Evolutionary conservation across 257 asterid species (phyloP), one percentile per base, ranked within the genome.

Genomic region (Gardenia jasminoides): DNA sequence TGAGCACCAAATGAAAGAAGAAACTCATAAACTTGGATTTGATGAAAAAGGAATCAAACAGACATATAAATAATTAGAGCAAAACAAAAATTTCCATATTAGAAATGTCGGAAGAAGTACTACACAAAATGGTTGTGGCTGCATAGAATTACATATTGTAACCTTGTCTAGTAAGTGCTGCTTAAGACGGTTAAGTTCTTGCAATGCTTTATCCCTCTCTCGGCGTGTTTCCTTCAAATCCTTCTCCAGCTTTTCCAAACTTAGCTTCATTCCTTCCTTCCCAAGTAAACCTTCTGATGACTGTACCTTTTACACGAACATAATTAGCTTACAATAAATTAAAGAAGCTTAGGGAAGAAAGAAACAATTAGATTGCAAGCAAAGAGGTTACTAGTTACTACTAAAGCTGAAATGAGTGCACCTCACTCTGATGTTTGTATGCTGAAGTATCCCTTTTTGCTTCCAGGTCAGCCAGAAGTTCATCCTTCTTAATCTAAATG

Each of bases 101-200:
- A 0, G 33, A 12, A 31, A n/a, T 54, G 52, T 19, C 5, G 48
- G 30, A 48, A 11, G 22, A 28, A 52, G 28, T 36, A 36, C 17
- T 12, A 0, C 33, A 43, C 15, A 52, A 36, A 58, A 64, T 64
- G 66, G 11, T 10, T 16, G 10, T 36, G 28, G n/a, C 62, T 65
- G 30, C 56, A 24, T n/a, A 33, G 15, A 31, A 59, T 17, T 17
- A 36, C n/a, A 50, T 7, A 36, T 48, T 7, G 10, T 75, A 74
- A 93, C 99, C 98, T 93, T 96, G 80, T 96, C 98, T 86, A 96
- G 86, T 75, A 96, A 86, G 87, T 96, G 98, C 84, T 96, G 98
- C 87, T 96, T 96, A 76, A 96, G 95, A 71, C 99, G 97, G 77
- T 88, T 91, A 86, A 96, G 91, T 82, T 89, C 88, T 83, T 89